Base-by-base conservation (phyloP, 2,329 filamentous ascomycete species). In the Cladosporium austrohemisphaericum region DNA sequence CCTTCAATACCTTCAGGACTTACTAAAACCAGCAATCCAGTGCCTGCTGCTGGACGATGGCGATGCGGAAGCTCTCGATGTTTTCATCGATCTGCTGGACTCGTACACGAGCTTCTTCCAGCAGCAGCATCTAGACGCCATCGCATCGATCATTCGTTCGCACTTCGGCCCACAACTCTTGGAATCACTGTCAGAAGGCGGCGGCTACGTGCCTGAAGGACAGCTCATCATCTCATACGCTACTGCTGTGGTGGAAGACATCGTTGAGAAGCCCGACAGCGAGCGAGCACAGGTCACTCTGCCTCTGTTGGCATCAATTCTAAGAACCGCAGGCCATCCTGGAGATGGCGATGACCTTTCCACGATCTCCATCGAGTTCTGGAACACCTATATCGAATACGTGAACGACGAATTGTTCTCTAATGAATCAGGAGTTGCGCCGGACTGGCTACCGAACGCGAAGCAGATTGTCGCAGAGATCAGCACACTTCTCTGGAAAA, bases 271-370 rank as follows among this genome's bases (percentile, higher is more conserved):
- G 37, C 69, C 71, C 1, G 72, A 79, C 22, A 26, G 71, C 88
- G n/a, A 80, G 78, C 40, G 41, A 5, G 41, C 40, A 14, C 41
- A 51, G 20, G 49, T 51, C 5, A 46, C 41, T 7, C 14, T 51
- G 13, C 40, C 40, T 5, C 52, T 45, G 4, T 13, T 41, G 23
- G 22, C 49, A 16, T 80, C 81, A 3, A 75, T 93, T 4, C 72
- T 91, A 19, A 76, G 76, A 16, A 78, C 82, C 10, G 73, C 81
- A 10, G 86, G 87, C 1, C 78, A 81, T 57, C 80, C 85, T 1
- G 82, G 84, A 1, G 78, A 78, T 3, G 86, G 92, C 49, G 86
- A 93, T 59, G 83, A 81, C 55, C 80, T 90, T 9, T 90, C 88
- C 49, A 79, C 86, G 1, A 79, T 82, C 1, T 80, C 84, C 1